Conservation (phyloP, 805 yeast species). For the Candida maesae region DNA sequence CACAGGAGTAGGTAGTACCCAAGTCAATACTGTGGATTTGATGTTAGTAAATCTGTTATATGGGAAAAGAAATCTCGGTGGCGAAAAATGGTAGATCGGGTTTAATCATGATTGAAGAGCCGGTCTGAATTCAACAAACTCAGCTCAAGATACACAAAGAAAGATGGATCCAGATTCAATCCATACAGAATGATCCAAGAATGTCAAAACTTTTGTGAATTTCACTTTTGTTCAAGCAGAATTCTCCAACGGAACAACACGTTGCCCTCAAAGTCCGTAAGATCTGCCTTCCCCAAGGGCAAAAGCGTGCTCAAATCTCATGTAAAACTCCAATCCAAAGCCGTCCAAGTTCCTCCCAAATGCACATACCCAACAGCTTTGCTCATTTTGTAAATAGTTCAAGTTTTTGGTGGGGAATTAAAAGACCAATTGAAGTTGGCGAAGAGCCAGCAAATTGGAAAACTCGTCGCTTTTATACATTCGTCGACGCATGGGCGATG, state of each 20-base stretch:
- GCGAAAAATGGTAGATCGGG: neutral
- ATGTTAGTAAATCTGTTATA: constrained; percentile 4
- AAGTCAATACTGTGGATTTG: constrained; percentile 28
- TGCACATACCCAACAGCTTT: constrained; percentile 52
- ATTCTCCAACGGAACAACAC: neutral
- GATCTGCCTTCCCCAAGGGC: no score
- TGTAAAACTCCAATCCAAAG: no score
- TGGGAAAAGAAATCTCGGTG: neutral
- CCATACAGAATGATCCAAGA: neutral
- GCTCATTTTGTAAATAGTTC: constrained; percentile 29
- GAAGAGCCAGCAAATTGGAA: constrained; percentile 2
- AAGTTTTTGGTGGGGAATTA: neutral
- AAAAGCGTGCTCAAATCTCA: neutral
- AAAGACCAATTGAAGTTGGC: neutral
- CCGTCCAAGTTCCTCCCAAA: neutral
- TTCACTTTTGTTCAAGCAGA: no score
- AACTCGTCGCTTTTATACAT: constrained; percentile 8
- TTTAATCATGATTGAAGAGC: neutral
- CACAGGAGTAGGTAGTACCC: constrained; percentile 65
- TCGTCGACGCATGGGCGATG: constrained; percentile 7
- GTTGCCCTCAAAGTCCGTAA: neutral
- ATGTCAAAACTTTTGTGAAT: neutral
- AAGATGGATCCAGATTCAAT: neutral
- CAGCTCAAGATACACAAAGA: neutral
- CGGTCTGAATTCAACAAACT: neutral